Percentiles rank a stretch among this genome's conserved stretches.
phyloP scores from a whole-genome alignment of 108 stramenopile genomes.

The Pseudonitzschia pungens region DNA sequence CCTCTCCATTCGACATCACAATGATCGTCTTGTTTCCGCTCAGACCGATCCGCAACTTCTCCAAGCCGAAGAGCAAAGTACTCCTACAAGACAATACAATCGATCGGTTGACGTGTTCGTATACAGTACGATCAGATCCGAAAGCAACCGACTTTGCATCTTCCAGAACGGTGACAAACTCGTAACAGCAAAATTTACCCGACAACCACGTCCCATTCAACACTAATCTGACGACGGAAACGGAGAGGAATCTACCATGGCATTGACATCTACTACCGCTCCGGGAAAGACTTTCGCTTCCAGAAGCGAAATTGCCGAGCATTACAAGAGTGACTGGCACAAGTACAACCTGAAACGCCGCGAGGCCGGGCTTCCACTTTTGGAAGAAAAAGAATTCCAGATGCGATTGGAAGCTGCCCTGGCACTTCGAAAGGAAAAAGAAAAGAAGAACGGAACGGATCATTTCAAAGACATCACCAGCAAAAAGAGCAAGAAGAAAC shows the following conservation, averaged over 20 bases:
- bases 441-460: conserved; percentile 46
- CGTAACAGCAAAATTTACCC: too few relatives aligned
- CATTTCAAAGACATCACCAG: conserved; percentile 61
- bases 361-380: conserved; percentile 73
- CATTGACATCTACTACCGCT: conserved; percentile 79
- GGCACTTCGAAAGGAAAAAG: conserved; percentile 66
- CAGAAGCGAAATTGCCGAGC: conserved; percentile 71
- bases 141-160: too few relatives aligned
- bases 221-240: background rate
- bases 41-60: too few relatives aligned
- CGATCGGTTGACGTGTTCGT: too few relatives aligned
- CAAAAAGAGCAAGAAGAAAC: conserved; percentile 38
- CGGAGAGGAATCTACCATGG: background rate
- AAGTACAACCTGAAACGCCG: conserved; percentile 95
- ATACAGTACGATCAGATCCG: too few relatives aligned
- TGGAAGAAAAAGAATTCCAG: conserved; percentile 72
- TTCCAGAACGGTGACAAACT: too few relatives aligned
- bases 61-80: too few relatives aligned
- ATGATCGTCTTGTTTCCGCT: background rate
- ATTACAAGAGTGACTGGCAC: conserved; percentile 97
- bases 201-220: background rate
- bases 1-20: too few relatives aligned
- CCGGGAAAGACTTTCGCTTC: conserved; percentile 77
- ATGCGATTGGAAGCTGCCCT: conserved; percentile 80
- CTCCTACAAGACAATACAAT: too few relatives aligned